phyloP scores from a whole-genome alignment of 2,329 filamentous ascomycete genomes.

The Trichoderma afroharzianum region DNA sequence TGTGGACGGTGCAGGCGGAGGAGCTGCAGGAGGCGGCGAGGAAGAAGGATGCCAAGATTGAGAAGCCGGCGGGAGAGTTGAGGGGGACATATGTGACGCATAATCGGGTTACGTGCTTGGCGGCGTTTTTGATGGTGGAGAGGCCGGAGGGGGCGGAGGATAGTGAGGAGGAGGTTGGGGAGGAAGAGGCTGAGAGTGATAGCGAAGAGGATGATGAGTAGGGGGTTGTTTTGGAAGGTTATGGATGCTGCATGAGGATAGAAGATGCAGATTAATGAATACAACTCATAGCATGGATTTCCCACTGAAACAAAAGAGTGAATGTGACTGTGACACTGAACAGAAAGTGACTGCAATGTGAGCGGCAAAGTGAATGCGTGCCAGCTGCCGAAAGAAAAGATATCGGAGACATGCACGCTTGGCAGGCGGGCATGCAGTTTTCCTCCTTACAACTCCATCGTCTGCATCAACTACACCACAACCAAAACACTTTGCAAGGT shows the following conservation, averaged over 20 bases:
- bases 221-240: neutral
- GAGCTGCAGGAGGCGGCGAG: slow-evolving; percentile 37
- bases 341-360: too few relatives aligned
- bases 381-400: too few relatives aligned
- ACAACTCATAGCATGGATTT: neutral
- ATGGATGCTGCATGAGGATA: neutral
- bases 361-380: too few relatives aligned
- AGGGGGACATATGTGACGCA: slow-evolving; percentile 79
- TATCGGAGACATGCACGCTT: too few relatives aligned
- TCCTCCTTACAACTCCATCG: too few relatives aligned
- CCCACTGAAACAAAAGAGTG: too few relatives aligned
- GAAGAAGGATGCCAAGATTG: slow-evolving; percentile 23
- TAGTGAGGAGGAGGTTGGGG: slow-evolving; percentile 50
- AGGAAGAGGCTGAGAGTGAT: slow-evolving; percentile 40
- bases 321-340: too few relatives aligned
- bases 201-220: slow-evolving; percentile 29
- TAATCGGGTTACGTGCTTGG: slow-evolving; percentile 85
- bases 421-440: too few relatives aligned
- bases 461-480: too few relatives aligned
- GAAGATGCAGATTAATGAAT: neutral
- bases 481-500: too few relatives aligned
- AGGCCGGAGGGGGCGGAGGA: slow-evolving; percentile 59
- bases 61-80: slow-evolving; percentile 55
- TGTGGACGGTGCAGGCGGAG: slow-evolving; percentile 62
- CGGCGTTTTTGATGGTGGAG: slow-evolving; percentile 79